Base-by-base conservation (phyloP, 108 stramenopile genomes). In the Nitzschia sp. region DNA sequence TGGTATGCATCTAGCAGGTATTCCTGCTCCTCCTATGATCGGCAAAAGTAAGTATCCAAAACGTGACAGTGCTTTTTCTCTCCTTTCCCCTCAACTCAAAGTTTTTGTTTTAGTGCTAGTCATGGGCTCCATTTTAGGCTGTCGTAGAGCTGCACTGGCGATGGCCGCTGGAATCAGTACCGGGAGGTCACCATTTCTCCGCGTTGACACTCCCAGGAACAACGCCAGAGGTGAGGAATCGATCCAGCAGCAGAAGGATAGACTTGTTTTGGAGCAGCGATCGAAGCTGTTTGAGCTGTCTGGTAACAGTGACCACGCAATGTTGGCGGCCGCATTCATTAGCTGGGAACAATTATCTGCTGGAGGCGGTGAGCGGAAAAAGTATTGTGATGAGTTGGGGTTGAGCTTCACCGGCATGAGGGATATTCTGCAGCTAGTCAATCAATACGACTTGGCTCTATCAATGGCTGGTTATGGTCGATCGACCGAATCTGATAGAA, bases 161-260 rank as follows among this genome's bases (percentile, higher is more conserved):
- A 91, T 95, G 74, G 89, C 88, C 27, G 89, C 94, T n/a, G 87
- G 83, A 48, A 77, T 95, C 77, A 88, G 83, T 68, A 50, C 74
- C 0, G 88, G 89, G 0, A 74, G 84, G n/a, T 87, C 82, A 22
- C 94, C 91, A 0, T 95, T 95, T 58, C 66, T 92, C n/a, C 63
- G 77, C 9, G 64, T 94, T 13, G 68, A 89, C 58, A 56, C 59
- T 9, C 47, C 62, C 2, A 47, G 66, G 2, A 34, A 48, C 50
- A 63, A 58, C 19, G 48, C 53, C 11, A 56, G 66, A 36, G 66
- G 72, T 41, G 61, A 65, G n/a, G 46, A 35, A 26, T 36, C 45
- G 13, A 35, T 59, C 19, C 32, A 61, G 21, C 23, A 61, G 5
- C 23, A 31, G 1, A 64, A 72, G 36, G 54, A 72, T 8, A 41